Conservation (phyloP, 371 early-diverging fungal species). For the Nosema muscidifuracis region DNA sequence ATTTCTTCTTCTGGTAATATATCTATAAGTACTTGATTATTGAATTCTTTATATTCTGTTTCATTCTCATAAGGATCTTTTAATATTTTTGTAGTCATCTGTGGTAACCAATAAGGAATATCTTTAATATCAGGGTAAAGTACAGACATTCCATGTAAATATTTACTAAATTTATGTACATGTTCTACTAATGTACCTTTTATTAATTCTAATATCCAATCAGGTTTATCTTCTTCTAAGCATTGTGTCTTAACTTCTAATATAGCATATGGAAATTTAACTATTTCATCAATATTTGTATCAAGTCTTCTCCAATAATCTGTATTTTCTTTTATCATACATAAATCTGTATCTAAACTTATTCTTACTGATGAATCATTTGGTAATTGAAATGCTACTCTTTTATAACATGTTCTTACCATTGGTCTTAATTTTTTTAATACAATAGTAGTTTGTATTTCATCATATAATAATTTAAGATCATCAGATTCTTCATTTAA, state of each 20-base stretch:
- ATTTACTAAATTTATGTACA: conserved; percentile 93
- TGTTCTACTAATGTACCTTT: conserved; percentile 81
- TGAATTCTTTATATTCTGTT: conserved; percentile 20
- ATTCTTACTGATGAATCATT: conserved; percentile 93
- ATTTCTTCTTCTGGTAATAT: conserved; percentile 65
- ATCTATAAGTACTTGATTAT: conserved; percentile 65
- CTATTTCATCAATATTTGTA: conserved; percentile 70
- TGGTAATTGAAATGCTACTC: conserved; percentile 96
- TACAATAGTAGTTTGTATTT: conserved; percentile 72
- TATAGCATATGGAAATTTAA: conserved; percentile 86
- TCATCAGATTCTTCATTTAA: conserved; percentile 68
- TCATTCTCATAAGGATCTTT: conserved; percentile 40
- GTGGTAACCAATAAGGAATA: conserved; percentile 91
- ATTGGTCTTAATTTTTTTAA: conserved; percentile 73
- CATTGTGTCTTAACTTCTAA: conserved; percentile 90
- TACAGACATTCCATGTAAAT: conserved; percentile 86
- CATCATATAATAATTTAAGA: conserved; percentile 68
- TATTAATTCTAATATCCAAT: conserved; percentile 84
- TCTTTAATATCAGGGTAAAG: conserved; percentile 78
- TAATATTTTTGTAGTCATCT: conserved; percentile 68
- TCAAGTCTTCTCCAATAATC: conserved; percentile 78
- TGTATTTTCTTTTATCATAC: conserved; percentile 77
- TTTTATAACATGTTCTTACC: conserved; percentile 87
- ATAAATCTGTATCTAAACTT: conserved; percentile 87
- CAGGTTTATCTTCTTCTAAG: conserved; percentile 74